Evolutionary conservation across 2,329 filamentous ascomycete species (phyloP).

Genomic region (Sporothrix globosa): DNA sequence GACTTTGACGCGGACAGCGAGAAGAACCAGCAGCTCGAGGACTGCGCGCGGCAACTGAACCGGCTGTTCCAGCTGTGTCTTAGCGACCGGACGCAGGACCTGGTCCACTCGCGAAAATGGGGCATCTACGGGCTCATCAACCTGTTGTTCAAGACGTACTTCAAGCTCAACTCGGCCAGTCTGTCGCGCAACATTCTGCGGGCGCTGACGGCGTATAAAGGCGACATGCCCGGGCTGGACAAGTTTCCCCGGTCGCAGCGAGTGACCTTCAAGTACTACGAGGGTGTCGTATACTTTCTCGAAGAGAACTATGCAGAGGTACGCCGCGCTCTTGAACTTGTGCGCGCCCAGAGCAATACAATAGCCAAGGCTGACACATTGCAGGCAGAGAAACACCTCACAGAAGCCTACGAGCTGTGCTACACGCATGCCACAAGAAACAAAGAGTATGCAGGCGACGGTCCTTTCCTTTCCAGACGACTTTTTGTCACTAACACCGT

Average conservation of each 20-base stretch:
- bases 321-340: slow-evolving; percentile 33
- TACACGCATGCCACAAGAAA: slow-evolving; percentile 73
- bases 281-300: slow-evolving; percentile 88
- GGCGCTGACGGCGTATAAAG: slow-evolving; percentile 73
- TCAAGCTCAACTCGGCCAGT: slow-evolving; percentile 88
- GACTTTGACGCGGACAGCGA: slow-evolving; percentile 77
- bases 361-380: background rate
- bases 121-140: slow-evolving; percentile 95
- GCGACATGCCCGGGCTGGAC: slow-evolving; percentile 79
- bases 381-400: slow-evolving; percentile 78
- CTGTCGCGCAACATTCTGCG: slow-evolving; percentile 88
- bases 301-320: slow-evolving; percentile 90
- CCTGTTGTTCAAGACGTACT: slow-evolving; percentile 96
- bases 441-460: slow-evolving; percentile 64
- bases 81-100: slow-evolving; percentile 71
- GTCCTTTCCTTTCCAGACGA: background rate
- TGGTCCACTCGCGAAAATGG: slow-evolving; percentile 95
- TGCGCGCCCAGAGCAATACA: too few relatives aligned
- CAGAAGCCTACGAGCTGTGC: slow-evolving; percentile 80
- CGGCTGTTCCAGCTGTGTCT: slow-evolving; percentile 89
- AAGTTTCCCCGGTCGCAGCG: slow-evolving; percentile 86
- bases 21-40: slow-evolving; percentile 83
- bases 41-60: slow-evolving; percentile 88
- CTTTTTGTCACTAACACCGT: slow-evolving; percentile 14
- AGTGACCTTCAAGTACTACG: slow-evolving; percentile 95